Evolutionary conservation across 805 yeast genomes (phyloP).

Genomic region (Candida sonorensis): DNA sequence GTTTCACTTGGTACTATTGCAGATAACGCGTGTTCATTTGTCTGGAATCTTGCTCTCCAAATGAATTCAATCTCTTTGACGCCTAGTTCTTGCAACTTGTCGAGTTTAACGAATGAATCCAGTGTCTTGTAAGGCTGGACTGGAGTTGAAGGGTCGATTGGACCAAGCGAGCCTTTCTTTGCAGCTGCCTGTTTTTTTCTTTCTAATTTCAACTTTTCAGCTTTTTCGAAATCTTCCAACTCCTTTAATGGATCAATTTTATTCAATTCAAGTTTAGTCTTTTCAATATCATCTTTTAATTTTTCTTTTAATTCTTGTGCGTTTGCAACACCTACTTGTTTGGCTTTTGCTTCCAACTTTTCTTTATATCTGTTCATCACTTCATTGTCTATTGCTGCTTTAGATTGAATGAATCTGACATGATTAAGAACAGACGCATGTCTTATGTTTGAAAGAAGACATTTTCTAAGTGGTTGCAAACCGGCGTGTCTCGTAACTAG

Average conservation of each 20-base stretch:
- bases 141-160: conserved; percentile 31
- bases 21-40: conserved; percentile 50
- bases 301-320: conserved; percentile 57
- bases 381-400: conserved; percentile 22
- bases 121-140: conserved; percentile 61
- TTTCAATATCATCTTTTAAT: conserved; percentile 53
- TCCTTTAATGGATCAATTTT: conserved; percentile 65
- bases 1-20: conserved; percentile 55
- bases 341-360: conserved; percentile 34
- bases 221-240: conserved; percentile 41
- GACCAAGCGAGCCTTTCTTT: conserved; percentile 22
- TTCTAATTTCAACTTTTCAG: conserved; percentile 12
- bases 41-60: conserved; percentile 84
- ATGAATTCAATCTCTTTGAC: conserved; percentile 63
- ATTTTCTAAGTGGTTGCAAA: neutral
- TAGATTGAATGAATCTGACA: conserved; percentile 24
- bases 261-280: conserved; percentile 47
- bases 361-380: conserved; percentile 33
- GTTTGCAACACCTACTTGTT: conserved; percentile 34
- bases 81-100: conserved; percentile 52
- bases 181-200: conserved; percentile 15
- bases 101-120: conserved; percentile 61
- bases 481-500: too few species aligned
- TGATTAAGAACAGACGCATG: conserved; percentile 19
- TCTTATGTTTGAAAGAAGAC: conserved; percentile 4